Conservation (phyloP, 179 eudicot genomes). For the Silene vulgaris region DNA sequence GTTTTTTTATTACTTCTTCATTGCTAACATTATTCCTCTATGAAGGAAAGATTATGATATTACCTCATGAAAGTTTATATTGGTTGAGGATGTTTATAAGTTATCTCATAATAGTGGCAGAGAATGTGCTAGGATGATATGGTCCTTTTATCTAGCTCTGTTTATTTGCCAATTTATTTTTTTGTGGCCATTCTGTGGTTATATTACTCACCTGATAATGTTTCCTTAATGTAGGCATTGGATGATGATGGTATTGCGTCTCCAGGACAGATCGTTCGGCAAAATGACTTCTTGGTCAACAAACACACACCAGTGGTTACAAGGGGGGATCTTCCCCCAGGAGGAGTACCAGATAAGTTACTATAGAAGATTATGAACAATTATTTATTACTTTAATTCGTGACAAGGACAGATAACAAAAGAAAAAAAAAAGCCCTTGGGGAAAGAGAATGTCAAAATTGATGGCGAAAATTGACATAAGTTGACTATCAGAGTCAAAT, state of each 20-base stretch:
- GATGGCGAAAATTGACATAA: too few species aligned
- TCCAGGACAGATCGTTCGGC: slow-evolving; percentile 82
- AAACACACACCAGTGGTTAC: slow-evolving; percentile 56
- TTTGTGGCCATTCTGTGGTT: not conserved
- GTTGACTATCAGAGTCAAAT: too few species aligned
- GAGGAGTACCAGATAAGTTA: slow-evolving; percentile 46
- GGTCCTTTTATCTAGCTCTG: not conserved
- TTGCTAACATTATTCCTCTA: too few species aligned
- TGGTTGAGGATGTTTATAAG: not conserved
- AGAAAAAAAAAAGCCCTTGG: not conserved
- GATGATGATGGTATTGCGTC: slow-evolving; percentile 92
- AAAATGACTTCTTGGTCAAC: slow-evolving; percentile 64
- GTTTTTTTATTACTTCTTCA: too few species aligned
- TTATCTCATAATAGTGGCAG: not conserved
- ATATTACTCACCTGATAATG: not conserved
- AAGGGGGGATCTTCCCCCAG: slow-evolving; percentile 28
- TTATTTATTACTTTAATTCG: not conserved
- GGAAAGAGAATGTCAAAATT: too few species aligned
- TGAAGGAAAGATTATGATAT: not conserved
- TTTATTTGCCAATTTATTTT: not conserved
- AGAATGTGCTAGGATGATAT: not conserved
- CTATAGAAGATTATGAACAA: slow-evolving; percentile 4
- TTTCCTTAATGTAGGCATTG: slow-evolving; percentile 45
- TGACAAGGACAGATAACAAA: not conserved
- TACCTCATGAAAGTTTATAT: not conserved